Evolutionary conservation across 1,139 yeast genomes (phyloP).

Genomic region (Taphrina betulina): DNA sequence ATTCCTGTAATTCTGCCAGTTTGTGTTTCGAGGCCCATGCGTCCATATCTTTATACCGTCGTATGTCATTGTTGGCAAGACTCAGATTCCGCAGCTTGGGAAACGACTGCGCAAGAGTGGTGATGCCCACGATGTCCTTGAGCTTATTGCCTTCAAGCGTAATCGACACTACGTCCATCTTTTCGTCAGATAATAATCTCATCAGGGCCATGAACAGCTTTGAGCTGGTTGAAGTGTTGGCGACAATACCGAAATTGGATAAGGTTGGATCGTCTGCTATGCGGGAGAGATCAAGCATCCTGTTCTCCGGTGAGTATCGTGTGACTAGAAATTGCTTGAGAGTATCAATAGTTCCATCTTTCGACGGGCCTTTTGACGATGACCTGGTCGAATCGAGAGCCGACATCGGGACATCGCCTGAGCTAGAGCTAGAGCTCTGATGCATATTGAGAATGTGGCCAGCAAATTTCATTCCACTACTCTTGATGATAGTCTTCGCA

Average conservation of each 20-base stretch:
- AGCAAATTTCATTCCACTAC: conserved; percentile 71
- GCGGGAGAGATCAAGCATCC: conserved; percentile 68
- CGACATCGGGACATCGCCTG: conserved; percentile 28
- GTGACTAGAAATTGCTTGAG: conserved; percentile 61
- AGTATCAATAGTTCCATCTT: conserved; percentile 56
- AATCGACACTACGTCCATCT: conserved; percentile 61
- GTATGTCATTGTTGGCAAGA: conserved; percentile 68
- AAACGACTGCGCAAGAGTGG: conserved; percentile 68
- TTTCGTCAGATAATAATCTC: conserved; percentile 65
- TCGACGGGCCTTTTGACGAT: conserved; percentile 26
- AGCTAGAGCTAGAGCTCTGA: conserved; percentile 38
- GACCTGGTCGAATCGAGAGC: conserved; percentile 17
- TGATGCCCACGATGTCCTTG: conserved; percentile 60
- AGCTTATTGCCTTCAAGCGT: conserved; percentile 72
- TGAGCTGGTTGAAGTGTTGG: conserved; percentile 53
- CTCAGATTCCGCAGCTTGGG: conserved; percentile 78
- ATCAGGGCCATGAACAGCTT: conserved; percentile 81
- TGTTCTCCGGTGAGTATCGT: conserved; percentile 64
- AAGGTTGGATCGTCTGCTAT: conserved; percentile 67
- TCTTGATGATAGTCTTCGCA: conserved; percentile 21
- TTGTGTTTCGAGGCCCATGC: conserved; percentile 65
- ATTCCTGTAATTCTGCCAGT: conserved; percentile 68
- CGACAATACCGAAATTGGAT: conserved; percentile 63
- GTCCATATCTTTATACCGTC: conserved; percentile 61
- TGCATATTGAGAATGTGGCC: conserved; percentile 55